A percentile compares a stretch with the other conserved stretches of the same genome.
Evolutionary conservation across 768 basidiomycete genomes (phyloP).

Genomic region (Suillus tomentosus): DNA sequence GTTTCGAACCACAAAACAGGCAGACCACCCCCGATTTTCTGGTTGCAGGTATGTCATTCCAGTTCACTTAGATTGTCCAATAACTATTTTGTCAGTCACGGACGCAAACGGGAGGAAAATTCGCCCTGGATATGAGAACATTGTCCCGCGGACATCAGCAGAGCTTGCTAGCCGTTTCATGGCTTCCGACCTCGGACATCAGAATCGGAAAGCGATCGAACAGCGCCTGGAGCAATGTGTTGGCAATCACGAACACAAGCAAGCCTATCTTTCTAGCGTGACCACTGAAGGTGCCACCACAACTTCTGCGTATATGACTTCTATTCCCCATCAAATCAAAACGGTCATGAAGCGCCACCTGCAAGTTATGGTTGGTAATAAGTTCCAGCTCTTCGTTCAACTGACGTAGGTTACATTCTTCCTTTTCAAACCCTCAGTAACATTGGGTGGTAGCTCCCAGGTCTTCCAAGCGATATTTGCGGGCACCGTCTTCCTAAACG

Average conservation of each 20-base stretch:
- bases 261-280: slow-evolving; percentile 50
- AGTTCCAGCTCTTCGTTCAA: slow-evolving; percentile 25
- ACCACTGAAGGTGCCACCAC: slow-evolving; percentile 51
- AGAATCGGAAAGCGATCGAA: slow-evolving; percentile 50
- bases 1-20: slow-evolving; percentile 53
- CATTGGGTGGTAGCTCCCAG: slow-evolving; percentile 37
- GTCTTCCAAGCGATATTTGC: slow-evolving; percentile 31
- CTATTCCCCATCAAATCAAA: slow-evolving; percentile 47
- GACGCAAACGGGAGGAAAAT: slow-evolving; percentile 61
- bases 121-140: slow-evolving; percentile 28
- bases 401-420: background rate
- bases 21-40: slow-evolving; percentile 68
- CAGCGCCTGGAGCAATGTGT: slow-evolving; percentile 47
- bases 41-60: slow-evolving; percentile 29
- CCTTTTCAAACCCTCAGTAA: slow-evolving; percentile 8
- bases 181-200: slow-evolving; percentile 19
- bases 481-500: slow-evolving; percentile 45
- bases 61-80: slow-evolving; percentile 1
- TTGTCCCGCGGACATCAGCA: slow-evolving; percentile 46
- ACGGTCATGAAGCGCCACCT: slow-evolving; percentile 49
- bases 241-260: slow-evolving; percentile 42
- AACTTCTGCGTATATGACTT: slow-evolving; percentile 49
- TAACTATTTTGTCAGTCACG: slow-evolving; percentile 41
- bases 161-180: slow-evolving; percentile 46
- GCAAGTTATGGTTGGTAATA: slow-evolving; percentile 47